Evolutionary conservation across 345 rosid genomes (phyloP).

Genomic region (Ricinus communis): DNA sequence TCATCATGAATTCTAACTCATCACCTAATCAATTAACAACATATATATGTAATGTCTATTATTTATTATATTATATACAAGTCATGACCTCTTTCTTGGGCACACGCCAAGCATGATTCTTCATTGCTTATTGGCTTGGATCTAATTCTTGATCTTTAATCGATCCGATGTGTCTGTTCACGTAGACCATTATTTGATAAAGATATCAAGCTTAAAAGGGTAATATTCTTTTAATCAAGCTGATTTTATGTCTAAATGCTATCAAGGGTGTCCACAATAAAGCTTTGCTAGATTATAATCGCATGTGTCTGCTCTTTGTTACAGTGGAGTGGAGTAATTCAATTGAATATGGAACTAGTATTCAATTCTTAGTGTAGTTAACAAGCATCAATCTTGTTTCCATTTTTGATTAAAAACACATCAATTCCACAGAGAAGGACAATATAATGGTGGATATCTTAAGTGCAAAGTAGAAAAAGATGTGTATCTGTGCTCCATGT

Average conservation of each 20-base stretch:
- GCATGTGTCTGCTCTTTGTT: neutral
- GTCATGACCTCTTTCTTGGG: constrained; percentile 12
- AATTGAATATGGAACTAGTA: neutral
- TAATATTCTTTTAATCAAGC: constrained; percentile 16
- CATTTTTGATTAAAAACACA: constrained; percentile 29
- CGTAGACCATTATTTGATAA: neutral
- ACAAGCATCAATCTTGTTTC: constrained; percentile 28
- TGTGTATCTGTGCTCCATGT: constrained; percentile 34
- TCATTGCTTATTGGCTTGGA: constrained; percentile 19
- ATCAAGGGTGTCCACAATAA: neutral
- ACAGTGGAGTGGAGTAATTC: constrained; percentile 11
- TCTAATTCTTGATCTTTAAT: constrained; percentile 27
- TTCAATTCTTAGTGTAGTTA: constrained; percentile 19
- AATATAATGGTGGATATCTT: constrained; percentile 23
- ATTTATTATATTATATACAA: neutral
- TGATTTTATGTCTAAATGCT: neutral
- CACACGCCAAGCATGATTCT: constrained; percentile 19
- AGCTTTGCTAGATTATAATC: neutral
- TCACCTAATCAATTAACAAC: neutral
- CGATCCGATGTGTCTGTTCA: neutral
- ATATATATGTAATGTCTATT: neutral
- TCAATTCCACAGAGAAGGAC: constrained; percentile 16
- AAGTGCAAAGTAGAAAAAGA: constrained; percentile 22
- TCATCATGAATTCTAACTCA: neutral
- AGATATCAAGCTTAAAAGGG: constrained; percentile 1